These are phyloP conservation scores for Berkeleyomyces basicola DNA, from an alignment of 2,329 filamentous ascomycete species.

Conservation along the genomic window DNA sequence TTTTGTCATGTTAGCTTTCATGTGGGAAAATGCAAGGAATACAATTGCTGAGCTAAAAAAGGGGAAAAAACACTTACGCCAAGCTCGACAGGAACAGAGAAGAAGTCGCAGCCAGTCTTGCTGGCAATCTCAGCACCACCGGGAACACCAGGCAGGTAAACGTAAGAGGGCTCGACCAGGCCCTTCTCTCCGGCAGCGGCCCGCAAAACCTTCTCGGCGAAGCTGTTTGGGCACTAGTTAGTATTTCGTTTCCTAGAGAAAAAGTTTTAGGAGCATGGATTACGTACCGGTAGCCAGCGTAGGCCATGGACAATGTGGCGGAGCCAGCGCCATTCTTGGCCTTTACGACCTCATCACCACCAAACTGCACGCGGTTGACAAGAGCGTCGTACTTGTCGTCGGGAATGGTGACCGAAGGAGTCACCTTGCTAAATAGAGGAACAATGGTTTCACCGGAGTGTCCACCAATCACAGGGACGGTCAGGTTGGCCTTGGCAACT, in stretches of 20 bases:
- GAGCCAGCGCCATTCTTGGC: slow-evolving; percentile 86
- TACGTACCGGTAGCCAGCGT: slow-evolving; percentile 74
- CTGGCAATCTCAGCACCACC: slow-evolving; percentile 77
- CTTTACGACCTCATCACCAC: slow-evolving; percentile 92
- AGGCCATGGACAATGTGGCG: slow-evolving; percentile 87
- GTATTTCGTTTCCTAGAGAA: slow-evolving; percentile 20
- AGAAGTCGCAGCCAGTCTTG: slow-evolving; percentile 75
- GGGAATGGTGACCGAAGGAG: slow-evolving; percentile 64
- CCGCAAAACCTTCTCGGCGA: slow-evolving; percentile 86
- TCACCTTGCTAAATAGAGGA: slow-evolving; percentile 84
- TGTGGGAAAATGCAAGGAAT: slow-evolving; percentile 14
- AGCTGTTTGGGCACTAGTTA: slow-evolving; percentile 28
- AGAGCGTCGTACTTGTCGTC: slow-evolving; percentile 80
- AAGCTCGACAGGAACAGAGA: slow-evolving; percentile 90
- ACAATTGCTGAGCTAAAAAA: not conserved
- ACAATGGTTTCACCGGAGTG: slow-evolving; percentile 98
- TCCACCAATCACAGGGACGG: slow-evolving; percentile 83
- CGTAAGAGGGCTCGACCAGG: slow-evolving; percentile 84
- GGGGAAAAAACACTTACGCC: slow-evolving; percentile 52
- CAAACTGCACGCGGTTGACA: slow-evolving; percentile 91
- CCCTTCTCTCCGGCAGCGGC: slow-evolving; percentile 79
- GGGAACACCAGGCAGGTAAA: slow-evolving; percentile 81
- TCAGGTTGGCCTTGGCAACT: slow-evolving; percentile 64
- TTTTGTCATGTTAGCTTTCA: slow-evolving; percentile 17
- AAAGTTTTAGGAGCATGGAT: not conserved